These are phyloP conservation scores for Mimosa bimucronata DNA, from an alignment of 306 rosid species.

Conservation along the genomic window DNA sequence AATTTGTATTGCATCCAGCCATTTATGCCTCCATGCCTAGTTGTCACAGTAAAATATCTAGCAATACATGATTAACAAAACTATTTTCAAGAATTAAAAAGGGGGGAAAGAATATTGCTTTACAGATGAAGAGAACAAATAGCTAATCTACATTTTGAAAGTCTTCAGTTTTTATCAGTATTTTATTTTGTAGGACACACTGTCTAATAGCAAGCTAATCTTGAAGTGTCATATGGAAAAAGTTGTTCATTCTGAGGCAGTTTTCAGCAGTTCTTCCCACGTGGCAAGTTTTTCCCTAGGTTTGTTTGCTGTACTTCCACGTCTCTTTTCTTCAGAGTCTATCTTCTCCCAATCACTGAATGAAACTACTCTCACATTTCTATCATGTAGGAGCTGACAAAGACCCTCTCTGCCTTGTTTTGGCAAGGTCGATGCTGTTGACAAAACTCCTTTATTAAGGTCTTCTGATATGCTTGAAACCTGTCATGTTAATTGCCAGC, in stretches of 20 bases:
- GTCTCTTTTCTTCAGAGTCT: constrained; percentile 73
- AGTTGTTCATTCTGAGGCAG: constrained; percentile 41
- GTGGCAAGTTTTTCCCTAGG: constrained; percentile 76
- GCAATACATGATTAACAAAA: background rate
- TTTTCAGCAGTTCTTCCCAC: constrained; percentile 66
- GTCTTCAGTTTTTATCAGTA: constrained; percentile 4
- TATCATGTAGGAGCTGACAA: constrained; percentile 56
- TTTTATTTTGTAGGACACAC: background rate
- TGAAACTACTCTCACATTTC: constrained; percentile 59
- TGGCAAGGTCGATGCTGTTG: constrained; percentile 38
- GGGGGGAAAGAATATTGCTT: background rate
- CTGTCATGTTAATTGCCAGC: constrained; percentile 50
- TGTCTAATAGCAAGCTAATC: constrained; percentile 27
- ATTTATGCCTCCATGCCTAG: background rate
- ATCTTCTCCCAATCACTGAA: constrained; percentile 79
- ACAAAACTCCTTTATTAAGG: constrained; percentile 54
- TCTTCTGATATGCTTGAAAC: constrained; percentile 82
- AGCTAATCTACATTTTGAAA: constrained; percentile 18
- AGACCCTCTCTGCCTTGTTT: constrained; percentile 83
- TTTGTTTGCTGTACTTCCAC: constrained; percentile 63
- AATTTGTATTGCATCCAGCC: constrained; percentile 21
- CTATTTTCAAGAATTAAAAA: background rate
- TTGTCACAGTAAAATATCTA: background rate
- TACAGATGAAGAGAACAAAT: constrained; percentile 3
- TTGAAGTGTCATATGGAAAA: constrained; percentile 23